Conservation (phyloP, 257 asterid species). For the Solanum medicagineum region DNA sequence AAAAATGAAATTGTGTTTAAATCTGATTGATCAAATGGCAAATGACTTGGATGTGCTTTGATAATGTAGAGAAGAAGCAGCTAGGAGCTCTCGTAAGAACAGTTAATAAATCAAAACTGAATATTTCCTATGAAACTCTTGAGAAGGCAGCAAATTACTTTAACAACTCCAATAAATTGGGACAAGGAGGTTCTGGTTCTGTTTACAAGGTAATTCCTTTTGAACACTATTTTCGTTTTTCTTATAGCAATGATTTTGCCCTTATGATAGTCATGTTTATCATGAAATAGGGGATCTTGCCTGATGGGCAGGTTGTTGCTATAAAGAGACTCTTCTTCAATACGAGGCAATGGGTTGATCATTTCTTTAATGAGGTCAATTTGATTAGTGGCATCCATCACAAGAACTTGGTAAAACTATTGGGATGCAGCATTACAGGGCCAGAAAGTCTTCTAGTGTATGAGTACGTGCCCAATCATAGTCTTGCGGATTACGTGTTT, state of each 20-base stretch:
- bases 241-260: neutral
- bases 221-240: neutral
- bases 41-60: neutral
- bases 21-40: neutral
- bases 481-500: slow-evolving; percentile 42
- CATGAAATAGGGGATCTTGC: slow-evolving; percentile 40
- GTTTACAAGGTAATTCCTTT: slow-evolving; percentile 50
- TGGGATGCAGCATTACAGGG: slow-evolving; percentile 79
- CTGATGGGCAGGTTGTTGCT: slow-evolving; percentile 42
- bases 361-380: slow-evolving; percentile 73
- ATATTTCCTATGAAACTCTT: slow-evolving; percentile 48
- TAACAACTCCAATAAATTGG: slow-evolving; percentile 39
- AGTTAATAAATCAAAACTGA: slow-evolving; percentile 42
- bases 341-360: slow-evolving; percentile 74
- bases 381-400: slow-evolving; percentile 58
- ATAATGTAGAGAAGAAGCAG: slow-evolving; percentile 39
- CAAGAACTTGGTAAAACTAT: slow-evolving; percentile 51
- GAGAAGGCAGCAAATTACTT: slow-evolving; percentile 60
- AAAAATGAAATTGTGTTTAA: neutral
- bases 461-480: slow-evolving; percentile 57
- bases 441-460: slow-evolving; percentile 80
- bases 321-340: slow-evolving; percentile 65
- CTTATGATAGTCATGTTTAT: neutral
- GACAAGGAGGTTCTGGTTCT: slow-evolving; percentile 77
- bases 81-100: slow-evolving; percentile 31